phyloP scores from a whole-genome alignment of 1,284 basidiomycete species.

The Ganoderma lingzhi region DNA sequence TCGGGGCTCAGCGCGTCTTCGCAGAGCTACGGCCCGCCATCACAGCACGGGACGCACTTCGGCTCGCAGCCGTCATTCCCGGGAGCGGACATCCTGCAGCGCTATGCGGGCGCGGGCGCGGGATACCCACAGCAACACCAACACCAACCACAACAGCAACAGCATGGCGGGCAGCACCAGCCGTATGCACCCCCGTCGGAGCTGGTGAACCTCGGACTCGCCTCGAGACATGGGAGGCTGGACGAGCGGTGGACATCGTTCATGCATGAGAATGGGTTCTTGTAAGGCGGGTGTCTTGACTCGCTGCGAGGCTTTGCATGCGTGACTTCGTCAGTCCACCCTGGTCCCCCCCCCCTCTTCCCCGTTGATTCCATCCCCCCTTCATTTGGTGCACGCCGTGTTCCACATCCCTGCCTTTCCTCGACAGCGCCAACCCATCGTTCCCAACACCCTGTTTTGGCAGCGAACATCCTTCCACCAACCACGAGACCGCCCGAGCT shows the following conservation, averaged over 20 bases:
- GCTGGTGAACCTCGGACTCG: constrained; percentile 41
- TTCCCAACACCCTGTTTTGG: background rate
- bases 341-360: constrained; percentile 10
- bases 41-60: constrained; percentile 17
- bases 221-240: constrained; percentile 39
- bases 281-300: constrained; percentile 28
- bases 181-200: constrained; percentile 39
- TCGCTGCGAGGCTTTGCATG: background rate
- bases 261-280: constrained; percentile 43
- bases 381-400: background rate
- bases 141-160: constrained; percentile 11
- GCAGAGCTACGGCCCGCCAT: constrained; percentile 20
- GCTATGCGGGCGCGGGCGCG: constrained; percentile 17
- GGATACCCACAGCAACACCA: constrained; percentile 14
- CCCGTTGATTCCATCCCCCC: background rate
- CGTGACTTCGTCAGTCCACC: constrained; percentile 7
- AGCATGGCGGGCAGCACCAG: constrained; percentile 12
- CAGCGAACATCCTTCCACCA: background rate
- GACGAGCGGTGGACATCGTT: constrained; percentile 43
- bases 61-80: constrained; percentile 11
- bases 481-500: background rate
- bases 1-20: constrained; percentile 15
- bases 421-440: background rate
- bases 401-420: background rate
- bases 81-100: constrained; percentile 23